Evolutionary conservation across 495 filamentous ascomycete genomes (phyloP).

Genomic region (Aspergillus hancockii): DNA sequence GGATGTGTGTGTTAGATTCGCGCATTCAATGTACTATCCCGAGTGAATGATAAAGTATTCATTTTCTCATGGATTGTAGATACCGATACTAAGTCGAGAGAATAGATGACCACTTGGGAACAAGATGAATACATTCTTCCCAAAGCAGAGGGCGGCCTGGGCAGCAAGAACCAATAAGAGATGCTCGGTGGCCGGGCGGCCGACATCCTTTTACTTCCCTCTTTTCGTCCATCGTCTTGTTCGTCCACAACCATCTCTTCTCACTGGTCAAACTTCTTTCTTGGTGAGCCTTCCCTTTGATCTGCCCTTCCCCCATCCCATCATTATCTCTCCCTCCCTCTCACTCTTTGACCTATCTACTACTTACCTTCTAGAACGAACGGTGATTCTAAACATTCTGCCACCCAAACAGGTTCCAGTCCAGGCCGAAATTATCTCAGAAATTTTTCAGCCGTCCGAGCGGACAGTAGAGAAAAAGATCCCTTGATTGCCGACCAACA

Average conservation of each 20-base stretch:
- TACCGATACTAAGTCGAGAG: background rate
- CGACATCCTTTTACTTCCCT: constrained; percentile 1
- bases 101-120: background rate
- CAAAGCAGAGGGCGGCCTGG: background rate
- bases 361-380: background rate
- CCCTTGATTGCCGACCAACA: constrained; percentile 19
- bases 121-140: background rate
- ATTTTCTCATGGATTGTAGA: no score
- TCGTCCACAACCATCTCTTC: background rate
- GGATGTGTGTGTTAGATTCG: background rate
- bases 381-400: background rate
- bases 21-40: background rate
- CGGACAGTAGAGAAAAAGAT: constrained; percentile 13
- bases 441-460: constrained; percentile 3
- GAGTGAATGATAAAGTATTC: no score
- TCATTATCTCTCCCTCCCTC: background rate
- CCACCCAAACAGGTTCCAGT: background rate
- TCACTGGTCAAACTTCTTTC: background rate
- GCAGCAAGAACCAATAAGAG: background rate
- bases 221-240: background rate
- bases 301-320: background rate
- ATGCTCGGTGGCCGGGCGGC: background rate
- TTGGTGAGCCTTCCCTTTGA: background rate
- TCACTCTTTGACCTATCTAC: background rate
- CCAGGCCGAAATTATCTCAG: background rate